phyloP scores from a whole-genome alignment of 441 rosid genomes.

The Bruguiera hainesii region DNA sequence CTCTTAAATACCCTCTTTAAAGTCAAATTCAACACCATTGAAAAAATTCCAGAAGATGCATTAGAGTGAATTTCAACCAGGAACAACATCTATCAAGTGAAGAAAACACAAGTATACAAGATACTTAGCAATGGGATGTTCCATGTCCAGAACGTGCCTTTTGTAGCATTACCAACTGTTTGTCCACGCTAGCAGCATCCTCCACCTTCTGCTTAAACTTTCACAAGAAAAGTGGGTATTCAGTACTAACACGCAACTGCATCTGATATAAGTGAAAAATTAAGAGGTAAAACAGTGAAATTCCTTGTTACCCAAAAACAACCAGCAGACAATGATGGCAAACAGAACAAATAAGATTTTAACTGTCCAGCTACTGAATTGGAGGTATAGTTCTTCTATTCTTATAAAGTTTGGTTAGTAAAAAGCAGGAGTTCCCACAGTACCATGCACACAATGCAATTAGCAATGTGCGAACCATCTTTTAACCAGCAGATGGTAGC shows the following conservation, averaged over 20 bases:
- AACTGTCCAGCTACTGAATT: background rate
- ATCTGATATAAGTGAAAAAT: slow-evolving; percentile 8
- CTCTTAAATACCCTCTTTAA: background rate
- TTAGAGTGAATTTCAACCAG: background rate
- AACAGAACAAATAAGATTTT: background rate
- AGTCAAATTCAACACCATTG: background rate
- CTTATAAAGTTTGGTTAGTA: no score
- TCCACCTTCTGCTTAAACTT: slow-evolving; percentile 59
- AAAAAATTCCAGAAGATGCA: slow-evolving; percentile 4
- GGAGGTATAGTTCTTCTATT: no score
- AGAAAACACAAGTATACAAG: background rate
- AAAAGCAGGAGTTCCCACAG: no score
- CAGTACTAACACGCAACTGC: background rate
- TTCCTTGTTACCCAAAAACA: background rate
- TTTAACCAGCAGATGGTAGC: no score
- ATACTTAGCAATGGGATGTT: background rate
- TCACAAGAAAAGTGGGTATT: slow-evolving; percentile 16
- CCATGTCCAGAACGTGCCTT: slow-evolving; percentile 39
- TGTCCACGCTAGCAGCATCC: slow-evolving; percentile 30
- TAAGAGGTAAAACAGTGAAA: background rate
- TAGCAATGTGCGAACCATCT: no score
- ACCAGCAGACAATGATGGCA: background rate
- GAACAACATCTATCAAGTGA: background rate
- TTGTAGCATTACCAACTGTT: slow-evolving; percentile 47
- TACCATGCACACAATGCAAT: no score